Evolutionary conservation across 192 early-diverging fungal genomes (phyloP), one percentile per base, ranked within the genome.

Genomic region (Rhizophagus sp.): DNA sequence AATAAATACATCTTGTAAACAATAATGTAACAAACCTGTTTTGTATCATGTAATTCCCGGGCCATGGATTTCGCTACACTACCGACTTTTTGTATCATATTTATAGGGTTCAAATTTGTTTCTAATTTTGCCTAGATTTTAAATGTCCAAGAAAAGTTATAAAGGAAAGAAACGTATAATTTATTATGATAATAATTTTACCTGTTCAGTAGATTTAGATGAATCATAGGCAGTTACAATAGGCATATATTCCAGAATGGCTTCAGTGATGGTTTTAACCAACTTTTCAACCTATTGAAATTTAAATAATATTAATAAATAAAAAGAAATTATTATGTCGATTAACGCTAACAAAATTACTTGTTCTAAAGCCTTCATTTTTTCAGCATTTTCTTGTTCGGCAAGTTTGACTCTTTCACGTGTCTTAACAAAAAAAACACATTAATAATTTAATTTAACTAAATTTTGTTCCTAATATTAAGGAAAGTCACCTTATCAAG

Each of bases 81-180:
- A 24, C 70, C 70, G 5, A 72, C 39, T 36, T 72, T 72, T 49
- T n/a, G 70, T 47, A 72, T 49, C 70, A 72, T 72, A 36, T 22
- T 47, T 47, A 72, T 47, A 47, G 70, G 70, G 15, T 72, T 36
- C 5, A 72, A n/a, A n/a, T 72, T 72, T 24, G n/a, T 39, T 2
- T 15, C 7, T 4, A 30, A 25, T 44, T 71, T 44, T 19, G 36
- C 17, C 34, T 66, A 30, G 3, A 66, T 66, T 66, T 66, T 27
- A 66, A 30, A 33, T 12, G 8, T 8, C 13, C 12, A 7, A 4
- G 10, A 15, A 12, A 33, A 67, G 13, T 17, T 11, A 25, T 7
- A 67, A 17, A 0, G 15, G 33, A 7, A 33, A 34, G 22, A 33
- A 15, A 67, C 4, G 1, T 11, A 33, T 47, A 47, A 47, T 47